Base-by-base conservation (phyloP, 108 stramenopile species). In the Nitzschia sp. region DNA sequence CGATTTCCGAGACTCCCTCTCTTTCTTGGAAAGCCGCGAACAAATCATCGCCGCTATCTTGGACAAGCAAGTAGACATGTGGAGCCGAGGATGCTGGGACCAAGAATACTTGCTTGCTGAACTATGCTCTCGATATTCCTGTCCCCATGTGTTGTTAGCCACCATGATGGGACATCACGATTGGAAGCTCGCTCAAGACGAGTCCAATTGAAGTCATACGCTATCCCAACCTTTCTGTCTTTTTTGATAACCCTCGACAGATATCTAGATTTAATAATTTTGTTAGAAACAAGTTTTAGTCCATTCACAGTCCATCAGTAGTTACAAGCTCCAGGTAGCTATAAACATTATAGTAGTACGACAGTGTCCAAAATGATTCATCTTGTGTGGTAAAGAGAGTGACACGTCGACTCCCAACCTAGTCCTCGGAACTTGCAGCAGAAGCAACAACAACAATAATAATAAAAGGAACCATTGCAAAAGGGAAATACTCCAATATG, bases 51-150 rank as follows among this genome's bases (percentile, higher is more conserved):
- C 29, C 38, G 38, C 29, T 37, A 19, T 58, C 25, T 41, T 58
- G 34, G 57, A 58, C 19, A n/a, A n/a, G 12, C 57, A 58, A 58
- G 39, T 58, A 11, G 57, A 58, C 15, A 15, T 58, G 15, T 58
- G 57, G 57, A 39, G 34, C 29, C 11, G 39, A 15, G 25, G 25
- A 38, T 10, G 39, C 15, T 11, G n/a, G n/a, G 25, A 40, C 57
- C 29, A 17, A 38, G 12, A 10, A 25, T 25, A 3, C 14, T 14
- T 25, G 11, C 39, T 58, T 2, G 57, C 57, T 1, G 57, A 37
- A 15, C 12, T 41, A 15, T 58, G 8, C 39, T n/a, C 24, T n/a
- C 14, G 20, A 39, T n/a, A 38, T 58, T 40, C 57, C 26, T 11
- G 34, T 17, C 57, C 20, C 2, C 25, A 58, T 58, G 57, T 19